Evolutionary conservation across 345 rosid species (phyloP).

Genomic region (Citrus maxima): DNA sequence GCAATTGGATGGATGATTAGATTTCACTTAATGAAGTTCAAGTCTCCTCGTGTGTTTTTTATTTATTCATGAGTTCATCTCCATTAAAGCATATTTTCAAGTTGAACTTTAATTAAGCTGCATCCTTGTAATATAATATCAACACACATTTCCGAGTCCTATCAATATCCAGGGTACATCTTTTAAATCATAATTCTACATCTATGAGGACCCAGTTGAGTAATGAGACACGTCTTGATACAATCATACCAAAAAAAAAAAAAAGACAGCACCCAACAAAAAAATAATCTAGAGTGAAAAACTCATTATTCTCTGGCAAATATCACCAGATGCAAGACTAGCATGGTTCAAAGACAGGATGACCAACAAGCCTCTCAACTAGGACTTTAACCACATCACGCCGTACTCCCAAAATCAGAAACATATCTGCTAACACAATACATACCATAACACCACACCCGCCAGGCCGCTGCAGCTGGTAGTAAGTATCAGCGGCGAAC

Average conservation of each 20-base stretch:
- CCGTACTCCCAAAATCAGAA: conserved; percentile 65
- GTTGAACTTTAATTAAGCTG: too few relatives aligned
- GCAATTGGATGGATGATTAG: too few relatives aligned
- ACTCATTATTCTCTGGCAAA: background rate
- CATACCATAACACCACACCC: conserved; percentile 40
- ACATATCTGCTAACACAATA: conserved; percentile 45
- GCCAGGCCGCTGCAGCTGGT: conserved; percentile 58
- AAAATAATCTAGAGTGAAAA: background rate
- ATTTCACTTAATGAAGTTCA: too few relatives aligned
- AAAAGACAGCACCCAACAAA: background rate
- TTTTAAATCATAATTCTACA: background rate
- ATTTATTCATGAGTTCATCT: too few relatives aligned
- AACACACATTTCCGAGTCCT: too few relatives aligned
- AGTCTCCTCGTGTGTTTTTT: too few relatives aligned
- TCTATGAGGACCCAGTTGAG: background rate
- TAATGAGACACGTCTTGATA: too few relatives aligned
- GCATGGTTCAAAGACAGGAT: background rate
- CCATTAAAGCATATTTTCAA: too few relatives aligned
- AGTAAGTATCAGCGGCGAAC: conserved; percentile 45
- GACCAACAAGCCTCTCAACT: conserved; percentile 41
- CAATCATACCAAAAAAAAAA: background rate
- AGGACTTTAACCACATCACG: conserved; percentile 43
- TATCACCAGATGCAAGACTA: background rate
- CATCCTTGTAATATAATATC: too few relatives aligned
- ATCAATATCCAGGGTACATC: too few relatives aligned